Evolutionary conservation across 257 asterid genomes (phyloP).

Genomic region (Schizonepeta tenuifolia): DNA sequence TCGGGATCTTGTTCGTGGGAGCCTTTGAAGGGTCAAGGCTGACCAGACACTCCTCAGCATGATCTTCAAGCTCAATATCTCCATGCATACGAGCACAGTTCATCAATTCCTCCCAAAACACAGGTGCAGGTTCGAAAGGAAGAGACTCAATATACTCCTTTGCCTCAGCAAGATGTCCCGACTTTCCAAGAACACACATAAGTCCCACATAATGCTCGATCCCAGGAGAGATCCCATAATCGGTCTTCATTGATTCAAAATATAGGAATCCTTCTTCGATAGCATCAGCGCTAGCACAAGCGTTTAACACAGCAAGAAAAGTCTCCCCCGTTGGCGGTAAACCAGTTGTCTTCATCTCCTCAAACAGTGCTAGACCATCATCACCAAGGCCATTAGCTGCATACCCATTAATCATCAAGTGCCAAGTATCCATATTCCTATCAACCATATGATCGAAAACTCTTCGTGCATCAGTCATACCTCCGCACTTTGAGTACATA

Average conservation of each 20-base stretch:
- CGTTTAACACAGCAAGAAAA: constrained; percentile 81
- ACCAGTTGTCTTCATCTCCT: constrained; percentile 74
- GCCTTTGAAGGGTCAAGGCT: constrained; percentile 76
- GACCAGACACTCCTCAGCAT: constrained; percentile 76
- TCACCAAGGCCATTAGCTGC: constrained; percentile 84
- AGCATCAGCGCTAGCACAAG: constrained; percentile 96
- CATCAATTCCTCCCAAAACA: constrained; percentile 88
- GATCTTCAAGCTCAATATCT: constrained; percentile 91
- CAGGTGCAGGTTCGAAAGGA: constrained; percentile 79
- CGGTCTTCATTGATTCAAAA: constrained; percentile 76
- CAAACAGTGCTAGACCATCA: constrained; percentile 84
- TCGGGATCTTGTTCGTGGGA: constrained; percentile 60
- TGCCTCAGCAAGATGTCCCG: constrained; percentile 88
- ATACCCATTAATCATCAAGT: constrained; percentile 81
- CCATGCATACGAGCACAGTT: constrained; percentile 94
- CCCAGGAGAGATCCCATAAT: constrained; percentile 69
- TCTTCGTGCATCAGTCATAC: constrained; percentile 86
- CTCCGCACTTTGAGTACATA: constrained; percentile 83
- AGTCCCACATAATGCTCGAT: constrained; percentile 84
- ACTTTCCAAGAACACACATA: constrained; percentile 76
- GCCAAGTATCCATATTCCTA: constrained; percentile 88
- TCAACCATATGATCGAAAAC: constrained; percentile 96
- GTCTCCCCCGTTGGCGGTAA: constrained; percentile 65
- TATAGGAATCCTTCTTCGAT: constrained; percentile 85
- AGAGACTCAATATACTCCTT: constrained; percentile 71